Base-by-base conservation (phyloP, 495 filamentous ascomycete species). In the Achaetomiella virescens region DNA sequence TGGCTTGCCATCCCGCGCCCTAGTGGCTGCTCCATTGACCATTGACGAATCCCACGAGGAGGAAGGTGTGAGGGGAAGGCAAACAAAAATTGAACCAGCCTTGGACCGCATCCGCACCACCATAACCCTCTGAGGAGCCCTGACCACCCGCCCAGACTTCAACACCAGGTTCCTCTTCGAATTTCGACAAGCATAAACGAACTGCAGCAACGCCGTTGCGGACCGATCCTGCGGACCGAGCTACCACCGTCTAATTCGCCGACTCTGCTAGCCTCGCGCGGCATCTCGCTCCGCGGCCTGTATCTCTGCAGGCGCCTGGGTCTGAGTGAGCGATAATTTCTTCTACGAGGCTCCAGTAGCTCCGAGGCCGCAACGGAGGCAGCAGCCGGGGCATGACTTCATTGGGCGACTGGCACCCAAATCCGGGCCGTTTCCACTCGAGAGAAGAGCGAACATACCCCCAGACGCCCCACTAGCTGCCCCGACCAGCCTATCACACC, bases 371-470 rank as follows among this genome's bases (percentile, higher is more conserved):
- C 48, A 35, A 21, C 58, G 54, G 61, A 57, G 54, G 37, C 38
- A 37, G 38, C 51, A 59, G 22, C 52, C 48, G 25, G 60, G 36
- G 41, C 38, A 61, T 59, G 60, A 61, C 55, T 51, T 62, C 38
- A 59, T 57, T 60, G 60, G 60, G 59, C 46, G 45, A 57, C 47
- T 56, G 54, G 44, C 36, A 53, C 57, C 48, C 63, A 50, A 48
- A 68, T 56, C 56, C 63, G 66, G 63, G 53, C 66, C 66, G 66
- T 68, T 64, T 68, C 31, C 31, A 52, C 45, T 53, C 52, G 36
- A 54, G 14, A 14, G 25, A 43, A 25, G 43, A 15, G n/a, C 20
- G 31, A 11, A 3, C 20, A 18, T 17, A 25, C 42, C 21, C 6
- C 17, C 4, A 9, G 27, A 31, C 27, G 9, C 27, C 27, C 27